These are phyloP conservation scores for Ganoderma boninense DNA, from an alignment of 1,284 basidiomycete species.

Conservation along the genomic window DNA sequence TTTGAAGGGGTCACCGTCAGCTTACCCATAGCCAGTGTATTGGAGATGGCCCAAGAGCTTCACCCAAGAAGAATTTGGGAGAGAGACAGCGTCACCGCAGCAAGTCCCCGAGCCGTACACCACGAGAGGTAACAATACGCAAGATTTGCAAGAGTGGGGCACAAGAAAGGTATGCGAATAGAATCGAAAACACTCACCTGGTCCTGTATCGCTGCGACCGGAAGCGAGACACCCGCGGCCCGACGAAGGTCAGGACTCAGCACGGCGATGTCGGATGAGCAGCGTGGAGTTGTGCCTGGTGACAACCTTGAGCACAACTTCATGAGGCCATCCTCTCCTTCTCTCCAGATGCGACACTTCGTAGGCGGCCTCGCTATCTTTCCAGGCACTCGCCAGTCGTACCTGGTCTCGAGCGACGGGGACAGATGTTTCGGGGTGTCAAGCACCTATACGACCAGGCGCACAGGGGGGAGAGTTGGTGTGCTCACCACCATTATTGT, in stretches of 20 bases:
- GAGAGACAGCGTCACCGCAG: too few relatives aligned
- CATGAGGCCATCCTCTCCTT: slow-evolving; percentile 6
- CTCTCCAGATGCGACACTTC: neutral
- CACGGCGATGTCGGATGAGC: neutral
- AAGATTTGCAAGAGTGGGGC: too few relatives aligned
- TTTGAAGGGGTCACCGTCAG: slow-evolving; percentile 8
- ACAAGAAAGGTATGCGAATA: neutral
- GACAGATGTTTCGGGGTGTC: neutral
- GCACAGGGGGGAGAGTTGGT: neutral
- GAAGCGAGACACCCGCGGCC: neutral
- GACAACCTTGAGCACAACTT: neutral
- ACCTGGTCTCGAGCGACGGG: neutral
- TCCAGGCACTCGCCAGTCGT: too few relatives aligned
- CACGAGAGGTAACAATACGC: too few relatives aligned
- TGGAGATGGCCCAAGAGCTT: too few relatives aligned
- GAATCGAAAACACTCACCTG: neutral
- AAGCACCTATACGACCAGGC: neutral
- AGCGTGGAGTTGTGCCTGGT: neutral
- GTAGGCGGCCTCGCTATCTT: too few relatives aligned
- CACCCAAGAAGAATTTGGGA: too few relatives aligned
- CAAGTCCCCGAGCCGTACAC: too few relatives aligned
- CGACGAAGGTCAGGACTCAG: neutral
- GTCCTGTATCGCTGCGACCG: too few relatives aligned
- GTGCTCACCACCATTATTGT: slow-evolving; percentile 8
- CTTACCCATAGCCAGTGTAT: neutral